A percentile compares a stretch with the other conserved stretches of the same genome.
phyloP scores from a whole-genome alignment of 2,329 filamentous ascomycete genomes.

The Sclerotinia glacialis region DNA sequence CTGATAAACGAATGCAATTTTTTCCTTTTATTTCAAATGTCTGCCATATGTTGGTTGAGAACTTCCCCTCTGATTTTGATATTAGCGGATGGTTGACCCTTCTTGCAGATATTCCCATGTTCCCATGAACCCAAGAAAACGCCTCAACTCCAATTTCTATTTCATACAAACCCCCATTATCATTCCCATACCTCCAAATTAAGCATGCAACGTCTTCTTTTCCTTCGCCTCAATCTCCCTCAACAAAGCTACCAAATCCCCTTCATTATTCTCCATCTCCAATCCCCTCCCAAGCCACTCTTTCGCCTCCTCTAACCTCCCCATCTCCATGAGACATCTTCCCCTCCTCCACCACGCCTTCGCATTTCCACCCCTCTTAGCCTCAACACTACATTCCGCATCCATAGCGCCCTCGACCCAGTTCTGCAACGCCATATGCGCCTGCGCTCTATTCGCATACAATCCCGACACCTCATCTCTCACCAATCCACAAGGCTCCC shows the following conservation, averaged over 20 bases:
- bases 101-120: too few relatives aligned
- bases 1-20: too few relatives aligned
- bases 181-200: background rate
- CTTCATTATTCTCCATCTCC: conserved; percentile 76
- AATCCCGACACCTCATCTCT: conserved; percentile 79
- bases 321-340: conserved; percentile 87
- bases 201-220: conserved; percentile 28
- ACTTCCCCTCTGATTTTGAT: too few relatives aligned
- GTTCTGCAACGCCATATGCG: conserved; percentile 74
- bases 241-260: conserved; percentile 60
- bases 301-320: conserved; percentile 74
- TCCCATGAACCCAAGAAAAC: background rate
- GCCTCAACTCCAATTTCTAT: conserved; percentile 15
- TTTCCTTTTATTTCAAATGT: too few relatives aligned
- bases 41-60: too few relatives aligned
- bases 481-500: conserved; percentile 83
- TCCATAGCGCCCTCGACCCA: conserved; percentile 89
- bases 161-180: background rate
- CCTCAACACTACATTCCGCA: conserved; percentile 83
- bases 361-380: conserved; percentile 79
- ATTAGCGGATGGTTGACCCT: too few relatives aligned
- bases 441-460: conserved; percentile 85
- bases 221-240: conserved; percentile 57
- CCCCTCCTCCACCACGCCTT: conserved; percentile 94
- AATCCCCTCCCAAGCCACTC: conserved; percentile 74